These are phyloP conservation scores for Penicillium canariense DNA, from an alignment of 495 filamentous ascomycete genomes.

Conservation along the genomic window DNA sequence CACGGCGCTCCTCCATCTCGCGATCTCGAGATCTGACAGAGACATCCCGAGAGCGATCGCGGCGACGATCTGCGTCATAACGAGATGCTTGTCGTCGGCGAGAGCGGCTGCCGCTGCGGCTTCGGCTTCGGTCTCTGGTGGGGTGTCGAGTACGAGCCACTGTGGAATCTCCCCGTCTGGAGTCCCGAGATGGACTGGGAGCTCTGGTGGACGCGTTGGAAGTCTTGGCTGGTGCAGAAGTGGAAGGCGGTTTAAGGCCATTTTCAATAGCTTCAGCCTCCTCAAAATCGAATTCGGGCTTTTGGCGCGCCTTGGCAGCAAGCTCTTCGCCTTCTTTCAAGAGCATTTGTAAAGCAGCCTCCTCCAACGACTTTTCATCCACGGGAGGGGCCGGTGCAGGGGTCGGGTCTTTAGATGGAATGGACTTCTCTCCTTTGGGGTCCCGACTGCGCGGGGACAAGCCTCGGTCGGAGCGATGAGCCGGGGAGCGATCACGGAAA, in stretches of 20 bases:
- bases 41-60: conserved; percentile 33
- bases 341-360: conserved; percentile 53
- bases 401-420: conserved; percentile 40
- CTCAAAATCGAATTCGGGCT: conserved; percentile 58
- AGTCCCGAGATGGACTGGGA: conserved; percentile 29
- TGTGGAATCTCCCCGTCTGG: conserved; percentile 30
- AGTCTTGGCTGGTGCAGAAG: conserved; percentile 20
- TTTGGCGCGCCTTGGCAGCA: conserved; percentile 56
- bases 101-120: conserved; percentile 36
- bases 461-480: conserved; percentile 38
- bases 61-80: conserved; percentile 34
- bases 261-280: conserved; percentile 50
- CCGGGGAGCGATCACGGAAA: conserved; percentile 34
- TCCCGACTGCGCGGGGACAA: conserved; percentile 39
- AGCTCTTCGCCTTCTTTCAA: conserved; percentile 60
- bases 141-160: conserved; percentile 26
- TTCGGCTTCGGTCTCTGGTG: conserved; percentile 33
- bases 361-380: conserved; percentile 58
- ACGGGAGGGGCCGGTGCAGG: conserved; percentile 40
- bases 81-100: conserved; percentile 31
- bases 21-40: conserved; percentile 39
- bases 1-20: conserved; percentile 32
- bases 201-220: conserved; percentile 29
- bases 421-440: conserved; percentile 39
- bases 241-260: conserved; percentile 36